Conservation (phyloP, 129 eudicot species). For the Glebionis coronaria region DNA sequence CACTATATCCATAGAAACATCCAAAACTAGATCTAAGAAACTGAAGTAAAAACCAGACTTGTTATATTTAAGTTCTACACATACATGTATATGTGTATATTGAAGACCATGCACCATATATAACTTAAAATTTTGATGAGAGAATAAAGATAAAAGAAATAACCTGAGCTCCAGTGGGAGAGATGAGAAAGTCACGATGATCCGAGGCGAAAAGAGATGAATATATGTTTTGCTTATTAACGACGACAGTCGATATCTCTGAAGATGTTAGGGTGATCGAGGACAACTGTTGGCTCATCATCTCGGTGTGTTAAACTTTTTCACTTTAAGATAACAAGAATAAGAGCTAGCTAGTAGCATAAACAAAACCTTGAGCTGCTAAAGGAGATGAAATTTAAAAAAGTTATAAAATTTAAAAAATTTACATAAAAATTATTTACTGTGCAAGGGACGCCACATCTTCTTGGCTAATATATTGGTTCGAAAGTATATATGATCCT, state of each 20-base stretch:
- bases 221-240: constrained; percentile 24
- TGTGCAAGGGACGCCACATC: no score
- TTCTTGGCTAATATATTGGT: no score
- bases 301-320: constrained; percentile 22
- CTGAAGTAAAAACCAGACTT: neutral
- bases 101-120: constrained; percentile 21
- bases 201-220: constrained; percentile 46
- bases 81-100: no score
- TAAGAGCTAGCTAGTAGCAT: constrained; percentile 1
- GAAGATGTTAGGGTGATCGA: constrained; percentile 10
- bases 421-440: no score
- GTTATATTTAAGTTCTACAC: neutral
- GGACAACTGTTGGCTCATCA: constrained; percentile 23
- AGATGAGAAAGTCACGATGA: constrained; percentile 62
- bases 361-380: constrained; percentile 15
- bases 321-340: constrained; percentile 23
- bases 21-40: constrained; percentile 17
- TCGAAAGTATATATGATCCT: no score
- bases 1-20: no score
- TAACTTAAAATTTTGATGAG: neutral
- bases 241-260: constrained; percentile 12
- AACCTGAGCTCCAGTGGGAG: constrained; percentile 68
- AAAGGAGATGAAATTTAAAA: no score
- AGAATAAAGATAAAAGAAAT: constrained; percentile 2
- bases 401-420: no score